Conservation (phyloP, 73 alveolate species). For the Tetrahymena malaccensis region DNA sequence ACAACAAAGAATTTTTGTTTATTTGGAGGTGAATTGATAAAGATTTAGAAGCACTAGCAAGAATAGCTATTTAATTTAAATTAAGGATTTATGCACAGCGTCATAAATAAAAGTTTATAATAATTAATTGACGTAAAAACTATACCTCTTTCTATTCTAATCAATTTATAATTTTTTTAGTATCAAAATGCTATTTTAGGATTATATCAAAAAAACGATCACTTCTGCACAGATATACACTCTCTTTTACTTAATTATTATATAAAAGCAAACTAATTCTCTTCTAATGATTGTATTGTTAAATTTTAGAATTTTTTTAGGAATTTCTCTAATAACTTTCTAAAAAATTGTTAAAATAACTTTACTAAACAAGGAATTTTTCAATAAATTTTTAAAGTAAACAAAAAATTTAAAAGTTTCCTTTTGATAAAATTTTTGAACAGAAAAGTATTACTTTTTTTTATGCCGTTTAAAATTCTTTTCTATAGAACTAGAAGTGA, state of each 20-base stretch:
- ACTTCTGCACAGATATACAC: background rate
- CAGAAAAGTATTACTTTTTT: background rate
- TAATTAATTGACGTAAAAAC: background rate
- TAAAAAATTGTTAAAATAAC: no score
- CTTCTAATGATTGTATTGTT: background rate
- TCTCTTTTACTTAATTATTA: background rate
- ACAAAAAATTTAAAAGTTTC: no score
- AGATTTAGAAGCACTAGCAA: background rate
- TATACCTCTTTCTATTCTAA: background rate
- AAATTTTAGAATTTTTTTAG: background rate
- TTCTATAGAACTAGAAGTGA: background rate
- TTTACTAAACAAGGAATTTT: no score
- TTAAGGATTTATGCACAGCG: background rate
- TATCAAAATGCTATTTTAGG: background rate
- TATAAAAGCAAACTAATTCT: background rate
- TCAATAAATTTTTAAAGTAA: no score
- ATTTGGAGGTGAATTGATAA: background rate
- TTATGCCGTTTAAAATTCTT: background rate
- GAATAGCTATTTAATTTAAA: background rate
- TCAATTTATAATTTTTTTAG: background rate
- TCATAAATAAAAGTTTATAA: background rate
- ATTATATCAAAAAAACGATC: background rate
- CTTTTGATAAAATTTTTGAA: no score
- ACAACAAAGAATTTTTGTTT: background rate
- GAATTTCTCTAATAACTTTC: no score